phyloP scores from a whole-genome alignment of 2,329 filamentous ascomycete genomes.

The Exophiala alcalophila region DNA sequence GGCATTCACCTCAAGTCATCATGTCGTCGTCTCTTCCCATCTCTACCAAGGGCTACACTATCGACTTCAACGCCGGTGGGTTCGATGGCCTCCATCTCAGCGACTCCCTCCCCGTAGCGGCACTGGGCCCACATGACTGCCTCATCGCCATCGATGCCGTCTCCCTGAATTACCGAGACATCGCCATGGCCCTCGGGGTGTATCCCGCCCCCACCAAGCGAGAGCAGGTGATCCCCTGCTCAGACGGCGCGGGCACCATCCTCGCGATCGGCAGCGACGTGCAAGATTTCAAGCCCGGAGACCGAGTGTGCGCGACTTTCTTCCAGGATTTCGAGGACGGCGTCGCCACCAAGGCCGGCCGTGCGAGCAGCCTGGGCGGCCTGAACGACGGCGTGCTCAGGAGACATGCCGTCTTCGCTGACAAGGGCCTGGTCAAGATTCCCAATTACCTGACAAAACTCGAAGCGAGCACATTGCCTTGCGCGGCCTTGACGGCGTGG shows the following conservation, averaged over 20 bases:
- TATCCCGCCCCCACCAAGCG: conserved; percentile 12
- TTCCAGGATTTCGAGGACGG: conserved; percentile 54
- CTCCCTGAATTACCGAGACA: conserved; percentile 50
- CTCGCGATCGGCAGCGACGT: conserved; percentile 56
- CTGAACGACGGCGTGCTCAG: conserved; percentile 65
- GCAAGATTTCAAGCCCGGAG: conserved; percentile 54
- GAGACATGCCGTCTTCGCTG: conserved; percentile 64
- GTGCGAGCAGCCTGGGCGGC: conserved; percentile 63
- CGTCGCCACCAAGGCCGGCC: conserved; percentile 25
- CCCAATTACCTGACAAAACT: conserved; percentile 55
- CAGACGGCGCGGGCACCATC: conserved; percentile 47
- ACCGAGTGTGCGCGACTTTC: conserved; percentile 58
- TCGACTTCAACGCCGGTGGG: conserved; percentile 4
- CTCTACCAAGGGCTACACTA: conserved; percentile 3
- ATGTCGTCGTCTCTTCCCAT: conserved; percentile 2
- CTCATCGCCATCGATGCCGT: conserved; percentile 59
- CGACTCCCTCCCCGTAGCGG: not conserved
- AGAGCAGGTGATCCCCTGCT: conserved; percentile 40
- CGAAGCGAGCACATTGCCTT: conserved; percentile 58
- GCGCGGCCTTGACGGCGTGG: conserved; percentile 64
- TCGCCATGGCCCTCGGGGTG: conserved; percentile 42
- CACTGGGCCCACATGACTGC: conserved; percentile 4
- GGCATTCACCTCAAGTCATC: too few relatives aligned
- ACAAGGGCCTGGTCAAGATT: conserved; percentile 63
- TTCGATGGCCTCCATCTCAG: conserved; percentile 8